A percentile compares a stretch with the other conserved stretches of the same genome.
These are phyloP conservation scores for Backusella psychrophila DNA, from an alignment of 192 early-diverging fungal species.

Conservation along the genomic window DNA sequence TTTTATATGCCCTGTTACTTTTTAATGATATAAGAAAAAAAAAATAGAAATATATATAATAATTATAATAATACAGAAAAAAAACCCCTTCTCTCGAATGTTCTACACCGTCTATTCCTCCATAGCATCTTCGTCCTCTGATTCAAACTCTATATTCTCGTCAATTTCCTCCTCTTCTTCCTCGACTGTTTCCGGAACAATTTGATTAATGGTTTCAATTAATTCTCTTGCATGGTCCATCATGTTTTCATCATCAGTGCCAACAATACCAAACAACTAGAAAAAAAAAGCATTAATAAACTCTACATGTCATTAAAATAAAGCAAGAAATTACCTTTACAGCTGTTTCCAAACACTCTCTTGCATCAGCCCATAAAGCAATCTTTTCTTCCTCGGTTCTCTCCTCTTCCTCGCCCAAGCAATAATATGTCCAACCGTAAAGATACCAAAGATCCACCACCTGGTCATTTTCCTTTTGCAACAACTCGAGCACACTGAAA, in stretches of 20 bases:
- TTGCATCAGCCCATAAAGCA: conserved; percentile 66
- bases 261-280: conserved; percentile 59
- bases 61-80: neutral
- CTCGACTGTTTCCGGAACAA: conserved; percentile 43
- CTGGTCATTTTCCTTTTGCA: conserved; percentile 91
- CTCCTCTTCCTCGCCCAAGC: conserved; percentile 58
- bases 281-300: neutral
- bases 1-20: neutral
- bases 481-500: conserved; percentile 71
- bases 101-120: conserved; percentile 14
- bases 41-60: neutral
- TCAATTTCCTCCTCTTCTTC: conserved; percentile 49
- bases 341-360: conserved; percentile 71
- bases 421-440: conserved; percentile 91
- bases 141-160: conserved; percentile 58
- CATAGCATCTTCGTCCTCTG: conserved; percentile 38
- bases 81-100: neutral
- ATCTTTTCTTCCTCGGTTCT: conserved; percentile 48
- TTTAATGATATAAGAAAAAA: neutral
- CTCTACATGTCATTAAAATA: too few relatives aligned
- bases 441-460: conserved; percentile 93
- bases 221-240: conserved; percentile 71
- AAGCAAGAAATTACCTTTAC: conserved; percentile 44
- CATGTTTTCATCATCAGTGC: conserved; percentile 66
- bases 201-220: conserved; percentile 53